Conservation (phyloP, 257 asterid species). For the Forsythia viridissima region DNA sequence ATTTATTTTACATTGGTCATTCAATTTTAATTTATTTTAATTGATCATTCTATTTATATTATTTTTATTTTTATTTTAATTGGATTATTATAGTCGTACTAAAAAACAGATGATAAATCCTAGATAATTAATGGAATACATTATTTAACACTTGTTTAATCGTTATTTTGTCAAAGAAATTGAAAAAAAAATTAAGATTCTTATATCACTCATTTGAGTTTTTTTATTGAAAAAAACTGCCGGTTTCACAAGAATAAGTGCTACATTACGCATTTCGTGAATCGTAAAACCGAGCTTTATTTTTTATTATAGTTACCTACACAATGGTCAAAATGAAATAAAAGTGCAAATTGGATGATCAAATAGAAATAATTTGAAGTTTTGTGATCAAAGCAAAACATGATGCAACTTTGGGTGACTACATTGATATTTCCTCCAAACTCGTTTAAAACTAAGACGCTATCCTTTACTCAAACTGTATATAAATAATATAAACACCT, state of each 20-base stretch:
- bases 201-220: too few species aligned
- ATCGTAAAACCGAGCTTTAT: too few species aligned
- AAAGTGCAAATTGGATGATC: not conserved
- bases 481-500: conserved; percentile 31
- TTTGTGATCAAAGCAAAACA: not conserved
- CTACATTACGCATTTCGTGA: too few species aligned
- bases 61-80: not conserved
- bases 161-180: too few species aligned
- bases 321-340: not conserved
- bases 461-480: conserved; percentile 39
- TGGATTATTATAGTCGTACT: too few species aligned
- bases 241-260: too few species aligned
- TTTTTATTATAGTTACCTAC: too few species aligned
- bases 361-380: not conserved
- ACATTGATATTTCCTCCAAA: conserved; percentile 8
- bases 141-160: too few species aligned
- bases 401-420: not conserved
- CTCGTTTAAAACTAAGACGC: not conserved
- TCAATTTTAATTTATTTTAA: not conserved
- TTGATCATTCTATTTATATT: not conserved
- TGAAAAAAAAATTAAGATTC: too few species aligned
- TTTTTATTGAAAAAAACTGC: too few species aligned
- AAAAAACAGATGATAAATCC: too few species aligned
- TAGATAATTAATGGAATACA: too few species aligned
- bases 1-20: not conserved